Evolutionary conservation across 2,329 filamentous ascomycete genomes (phyloP), one percentile per base, ranked within the genome.

Genomic region (Periconia digitata): DNA sequence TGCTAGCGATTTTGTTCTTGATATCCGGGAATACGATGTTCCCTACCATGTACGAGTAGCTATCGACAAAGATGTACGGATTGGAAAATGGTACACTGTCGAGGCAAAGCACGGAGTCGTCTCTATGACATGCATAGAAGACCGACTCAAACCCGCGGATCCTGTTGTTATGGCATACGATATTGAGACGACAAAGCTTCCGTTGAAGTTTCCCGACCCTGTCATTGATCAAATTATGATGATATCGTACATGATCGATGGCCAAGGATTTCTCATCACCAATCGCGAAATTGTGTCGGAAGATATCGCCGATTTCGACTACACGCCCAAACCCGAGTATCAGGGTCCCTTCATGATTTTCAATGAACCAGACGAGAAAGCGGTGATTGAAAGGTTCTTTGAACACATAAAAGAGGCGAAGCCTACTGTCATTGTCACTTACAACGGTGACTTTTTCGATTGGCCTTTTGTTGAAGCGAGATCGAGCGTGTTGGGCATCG

Each of bases 401-500:
- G 79, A 89, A 35, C 94, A 96, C 70, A 88, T 99, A 72, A 97
- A 99, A 65, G 90, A 96, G 70, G 90, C 91, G 1, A 84, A 88
- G 50, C 94, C 94, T 0, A 97, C 92, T 0, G 92, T 99, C 47
- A 99, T 99, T 70, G 92, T 95, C 29, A 99, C 94, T n/a, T 99
- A 99, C 80, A 99, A 99, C 90, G 94, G 94, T 76, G 94, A 99
- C 77, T 99, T 99, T 71, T 99, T 99, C 85, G 94, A 99, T 86
- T 99, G 94, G 94, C 92, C 94, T 0, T 99, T 95, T 67, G 91
- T 99, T 20, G 94, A 99, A 76, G 85, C 94, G 38, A 82, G 94
- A 74, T 90, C 95, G 22, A 95, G 91, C 66, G 83, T 96, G 56
- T 87, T 95, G 60, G 94, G 95, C 23, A 96, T 99, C 68, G 94